Base-by-base conservation (phyloP, 257 asterid species). In the Jasminum sambac region DNA sequence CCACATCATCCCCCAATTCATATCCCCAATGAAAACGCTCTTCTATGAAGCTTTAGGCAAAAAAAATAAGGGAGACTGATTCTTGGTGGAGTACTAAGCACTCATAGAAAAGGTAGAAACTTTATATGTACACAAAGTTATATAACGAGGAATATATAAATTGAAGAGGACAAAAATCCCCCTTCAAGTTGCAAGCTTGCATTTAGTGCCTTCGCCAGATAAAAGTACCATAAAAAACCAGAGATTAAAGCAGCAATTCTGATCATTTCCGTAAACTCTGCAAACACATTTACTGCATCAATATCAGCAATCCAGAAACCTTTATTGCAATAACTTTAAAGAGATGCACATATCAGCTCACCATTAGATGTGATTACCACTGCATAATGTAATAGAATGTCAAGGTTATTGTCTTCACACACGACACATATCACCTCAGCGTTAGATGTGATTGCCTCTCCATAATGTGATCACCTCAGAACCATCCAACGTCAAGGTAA, bases 151-250 rank as follows among this genome's bases (percentile, higher is more conserved):
- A 8, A 19, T 1, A 52, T 7, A 52, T 6, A 50, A 17, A 7
- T 50, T 17, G 62, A 55, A 55, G n/a, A 55, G 62, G 62, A 55
- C 62, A 21, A 55, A 55, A 55, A 55, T 55, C 23, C 62, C 62
- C 16, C 5, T 19, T 55, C 62, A 55, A 21, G 16, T 55, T 55
- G 16, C 36, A 21, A 55, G n/a, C 62, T 55, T 55, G 62, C 62
- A 55, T 55, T 55, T 19, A 55, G 16, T 55, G 62, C 34, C 25
- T 50, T 55, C 30, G 21, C 16, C 62, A 21, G 62, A 8, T 55
- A 19, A 5, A 55, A 55, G 62, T 23, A 55, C 34, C 62, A 55
- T 21, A 34, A 30, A 7, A 55, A 55, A 55, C 14, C 62, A 52
- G 30, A 19, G 30, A 52, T 19, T n/a, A n/a, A 3, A 17, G 21